A percentile compares a stretch with the other conserved stretches of the same genome.
Conservation (phyloP, 768 basidiomycete genomes). For the Leccinum barrowsii region DNA sequence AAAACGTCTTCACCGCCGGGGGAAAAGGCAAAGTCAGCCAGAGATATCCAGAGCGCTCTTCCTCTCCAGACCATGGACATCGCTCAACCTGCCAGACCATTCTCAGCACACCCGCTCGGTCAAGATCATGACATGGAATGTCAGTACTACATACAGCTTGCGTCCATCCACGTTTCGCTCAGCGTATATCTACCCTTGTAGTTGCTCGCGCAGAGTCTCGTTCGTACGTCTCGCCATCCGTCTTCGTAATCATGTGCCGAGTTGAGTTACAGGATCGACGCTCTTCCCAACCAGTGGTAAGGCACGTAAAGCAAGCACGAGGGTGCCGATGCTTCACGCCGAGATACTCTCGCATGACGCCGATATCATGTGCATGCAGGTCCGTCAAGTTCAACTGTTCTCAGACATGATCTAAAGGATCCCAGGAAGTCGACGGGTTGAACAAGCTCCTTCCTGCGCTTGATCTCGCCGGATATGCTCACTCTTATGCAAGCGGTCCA, state of each 20-base stretch:
- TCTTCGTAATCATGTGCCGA: neutral
- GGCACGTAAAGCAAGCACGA: constrained; percentile 71
- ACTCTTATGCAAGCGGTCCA: constrained; percentile 65
- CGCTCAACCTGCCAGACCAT: constrained; percentile 11
- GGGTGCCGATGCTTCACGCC: constrained; percentile 70
- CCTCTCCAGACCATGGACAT: constrained; percentile 35
- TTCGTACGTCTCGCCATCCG: constrained; percentile 52
- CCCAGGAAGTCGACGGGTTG: constrained; percentile 83
- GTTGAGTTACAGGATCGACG: constrained; percentile 56
- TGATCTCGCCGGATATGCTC: constrained; percentile 57
- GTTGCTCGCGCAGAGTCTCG: constrained; percentile 75
- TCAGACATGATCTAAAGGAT: neutral
- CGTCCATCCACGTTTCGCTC: neutral
- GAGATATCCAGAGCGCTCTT: constrained; percentile 3
- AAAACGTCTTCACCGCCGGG: constrained; percentile 40
- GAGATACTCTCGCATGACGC: constrained; percentile 74
- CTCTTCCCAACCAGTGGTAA: constrained; percentile 78
- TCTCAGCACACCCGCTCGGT: constrained; percentile 18
- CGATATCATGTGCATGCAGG: constrained; percentile 87
- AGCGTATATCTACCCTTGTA: constrained; percentile 25
- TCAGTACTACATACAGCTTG: constrained; percentile 41
- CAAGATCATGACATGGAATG: constrained; percentile 82
- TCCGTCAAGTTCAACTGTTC: constrained; percentile 26
- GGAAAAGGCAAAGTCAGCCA: constrained; percentile 35
- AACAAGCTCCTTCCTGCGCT: constrained; percentile 69